Evolutionary conservation across 176 grass and related monocot species (phyloP).

Genomic region (Stipa capillata): DNA sequence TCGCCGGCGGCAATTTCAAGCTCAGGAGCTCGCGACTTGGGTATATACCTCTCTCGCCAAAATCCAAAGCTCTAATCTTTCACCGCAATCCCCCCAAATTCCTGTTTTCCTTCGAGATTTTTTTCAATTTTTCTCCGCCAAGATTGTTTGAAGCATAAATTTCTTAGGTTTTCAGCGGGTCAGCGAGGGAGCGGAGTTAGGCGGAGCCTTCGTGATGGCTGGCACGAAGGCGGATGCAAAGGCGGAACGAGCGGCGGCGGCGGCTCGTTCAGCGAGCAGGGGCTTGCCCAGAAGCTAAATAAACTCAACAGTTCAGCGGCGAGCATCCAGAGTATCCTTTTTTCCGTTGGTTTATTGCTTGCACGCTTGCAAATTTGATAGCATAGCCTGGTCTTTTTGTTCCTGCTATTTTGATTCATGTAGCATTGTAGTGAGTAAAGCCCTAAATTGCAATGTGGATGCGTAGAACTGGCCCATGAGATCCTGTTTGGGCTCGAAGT

Average conservation of each 20-base stretch:
- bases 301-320: constrained; percentile 86
- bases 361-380: background rate
- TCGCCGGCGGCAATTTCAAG: constrained; percentile 18
- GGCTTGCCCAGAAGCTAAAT: constrained; percentile 71
- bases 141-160: constrained; percentile 4
- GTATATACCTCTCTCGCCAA: background rate
- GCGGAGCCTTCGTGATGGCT: constrained; percentile 15
- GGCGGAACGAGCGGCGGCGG: constrained; percentile 7
- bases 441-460: constrained; percentile 15
- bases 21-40: background rate
- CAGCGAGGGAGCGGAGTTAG: background rate
- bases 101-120: background rate
- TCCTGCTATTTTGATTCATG: background rate
- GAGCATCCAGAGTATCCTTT: constrained; percentile 97
- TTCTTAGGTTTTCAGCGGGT: constrained; percentile 7
- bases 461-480: background rate
- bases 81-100: background rate
- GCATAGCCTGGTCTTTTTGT: background rate
- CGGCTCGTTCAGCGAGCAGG: constrained; percentile 68
- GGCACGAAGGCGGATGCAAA: constrained; percentile 25
- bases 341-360: background rate
- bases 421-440: background rate
- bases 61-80: background rate
- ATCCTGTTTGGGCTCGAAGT: background rate
- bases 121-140: background rate